Conservation (phyloP, 768 basidiomycete species). For the Polyporus arcularius region DNA sequence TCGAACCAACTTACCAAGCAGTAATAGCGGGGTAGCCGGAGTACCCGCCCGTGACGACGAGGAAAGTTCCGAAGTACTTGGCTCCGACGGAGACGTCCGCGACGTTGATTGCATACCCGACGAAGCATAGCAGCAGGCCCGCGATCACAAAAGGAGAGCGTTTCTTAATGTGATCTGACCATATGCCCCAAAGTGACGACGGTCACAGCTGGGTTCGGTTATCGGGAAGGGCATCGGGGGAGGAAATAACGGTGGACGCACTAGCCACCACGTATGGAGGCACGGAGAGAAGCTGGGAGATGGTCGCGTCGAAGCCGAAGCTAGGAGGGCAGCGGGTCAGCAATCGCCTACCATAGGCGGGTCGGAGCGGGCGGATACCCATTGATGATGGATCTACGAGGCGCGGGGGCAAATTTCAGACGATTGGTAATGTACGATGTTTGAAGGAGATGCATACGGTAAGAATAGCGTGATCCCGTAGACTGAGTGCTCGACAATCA, state of each 20-base stretch:
- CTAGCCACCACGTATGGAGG: too few species aligned
- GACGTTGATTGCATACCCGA: slow-evolving; percentile 68
- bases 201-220: slow-evolving; percentile 15
- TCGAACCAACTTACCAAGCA: slow-evolving; percentile 45
- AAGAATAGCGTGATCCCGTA: slow-evolving; percentile 73
- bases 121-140: slow-evolving; percentile 50
- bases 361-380: too few species aligned
- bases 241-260: too few species aligned
- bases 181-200: slow-evolving; percentile 54
- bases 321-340: slow-evolving; percentile 29
- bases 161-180: slow-evolving; percentile 55
- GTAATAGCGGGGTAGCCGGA: slow-evolving; percentile 59
- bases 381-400: too few species aligned
- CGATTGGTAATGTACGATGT: too few species aligned
- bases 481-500: slow-evolving; percentile 36
- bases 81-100: slow-evolving; percentile 49
- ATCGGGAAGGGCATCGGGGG: slow-evolving; percentile 42
- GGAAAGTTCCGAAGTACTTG: slow-evolving; percentile 76
- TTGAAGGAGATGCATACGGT: slow-evolving; percentile 45
- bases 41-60: slow-evolving; percentile 64
- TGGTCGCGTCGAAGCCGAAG: slow-evolving; percentile 57
- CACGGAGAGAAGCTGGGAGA: slow-evolving; percentile 53
- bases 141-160: slow-evolving; percentile 61
- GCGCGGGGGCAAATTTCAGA: too few species aligned
- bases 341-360: too few species aligned